Evolutionary conservation across 1,139 yeast genomes (phyloP).

Genomic region (Pichia norvegensis): DNA sequence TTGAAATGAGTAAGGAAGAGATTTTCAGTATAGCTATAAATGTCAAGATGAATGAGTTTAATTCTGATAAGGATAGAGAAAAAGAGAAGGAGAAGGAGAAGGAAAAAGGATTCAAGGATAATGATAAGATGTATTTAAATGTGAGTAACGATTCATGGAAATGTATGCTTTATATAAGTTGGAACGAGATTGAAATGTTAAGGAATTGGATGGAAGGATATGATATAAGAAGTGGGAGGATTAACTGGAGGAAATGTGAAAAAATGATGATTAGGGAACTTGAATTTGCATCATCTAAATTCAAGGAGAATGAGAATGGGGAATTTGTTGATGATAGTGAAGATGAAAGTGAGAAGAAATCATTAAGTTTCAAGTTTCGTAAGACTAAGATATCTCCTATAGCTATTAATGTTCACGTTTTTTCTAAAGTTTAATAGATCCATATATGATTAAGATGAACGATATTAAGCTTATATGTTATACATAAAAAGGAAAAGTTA

Average conservation of each 20-base stretch:
- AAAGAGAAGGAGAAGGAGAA: neutral
- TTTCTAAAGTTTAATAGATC: constrained; percentile 12
- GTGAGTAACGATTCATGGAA: constrained; percentile 24
- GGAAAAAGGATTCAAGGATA: constrained; percentile 5
- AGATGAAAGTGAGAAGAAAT: constrained; percentile 9
- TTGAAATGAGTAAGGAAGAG: constrained; percentile 23
- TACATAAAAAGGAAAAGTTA: neutral
- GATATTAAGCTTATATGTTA: neutral
- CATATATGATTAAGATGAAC: neutral
- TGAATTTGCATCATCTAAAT: neutral
- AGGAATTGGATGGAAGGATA: constrained; percentile 10
- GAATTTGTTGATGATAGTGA: constrained; percentile 1
- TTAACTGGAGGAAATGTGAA: constrained; percentile 10
- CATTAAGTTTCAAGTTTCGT: constrained; percentile 15
- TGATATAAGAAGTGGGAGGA: constrained; percentile 2
- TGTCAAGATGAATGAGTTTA: neutral
- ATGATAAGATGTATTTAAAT: constrained; percentile 18
- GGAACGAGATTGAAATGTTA: constrained; percentile 15
- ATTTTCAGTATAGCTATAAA: constrained; percentile 6
- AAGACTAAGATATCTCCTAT: constrained; percentile 19
- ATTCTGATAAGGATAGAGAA: neutral
- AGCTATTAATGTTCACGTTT: constrained; percentile 21
- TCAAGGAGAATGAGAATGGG: neutral
- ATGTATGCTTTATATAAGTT: constrained; percentile 19
- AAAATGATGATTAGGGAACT: constrained; percentile 7